phyloP scores from a whole-genome alignment of 2,329 filamentous ascomycete species.

The Pseudocercospora musae region DNA sequence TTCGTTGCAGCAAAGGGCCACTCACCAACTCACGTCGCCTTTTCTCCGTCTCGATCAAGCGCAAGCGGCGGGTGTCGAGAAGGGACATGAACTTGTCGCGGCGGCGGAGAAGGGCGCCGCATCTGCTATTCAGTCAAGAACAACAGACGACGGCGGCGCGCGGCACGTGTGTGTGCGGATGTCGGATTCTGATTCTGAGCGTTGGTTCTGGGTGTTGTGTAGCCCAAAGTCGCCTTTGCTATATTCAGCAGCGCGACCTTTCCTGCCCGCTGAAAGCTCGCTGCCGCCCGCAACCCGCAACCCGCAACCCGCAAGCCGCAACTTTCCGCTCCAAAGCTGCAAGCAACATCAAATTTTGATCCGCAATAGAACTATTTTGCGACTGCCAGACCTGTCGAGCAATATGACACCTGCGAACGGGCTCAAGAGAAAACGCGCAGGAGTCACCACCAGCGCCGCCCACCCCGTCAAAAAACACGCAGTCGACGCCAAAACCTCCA shows the following conservation, averaged over 20 bases:
- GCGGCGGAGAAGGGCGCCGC: conserved; percentile 40
- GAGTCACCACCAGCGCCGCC: conserved; percentile 5
- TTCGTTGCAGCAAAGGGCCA: conserved; percentile 7
- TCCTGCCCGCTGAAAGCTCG: not conserved
- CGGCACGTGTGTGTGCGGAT: not conserved
- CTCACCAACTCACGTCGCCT: conserved; percentile 7
- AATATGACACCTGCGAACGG: not conserved
- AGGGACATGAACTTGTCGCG: conserved; percentile 48
- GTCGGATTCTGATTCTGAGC: no score
- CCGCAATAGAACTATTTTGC: no score
- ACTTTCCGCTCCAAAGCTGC: no score
- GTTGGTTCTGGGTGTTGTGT: no score
- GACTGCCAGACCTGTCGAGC: no score
- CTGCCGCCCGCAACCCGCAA: not conserved
- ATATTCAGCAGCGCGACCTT: not conserved
- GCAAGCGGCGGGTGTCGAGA: conserved; percentile 45
- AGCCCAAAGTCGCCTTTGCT: not conserved
- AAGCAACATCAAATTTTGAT: not conserved
- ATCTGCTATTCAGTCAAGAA: conserved; percentile 44
- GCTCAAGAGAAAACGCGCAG: conserved; percentile 24
- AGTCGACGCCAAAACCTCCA: not conserved
- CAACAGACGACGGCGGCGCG: conserved; percentile 26
- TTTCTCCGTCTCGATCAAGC: conserved; percentile 25
- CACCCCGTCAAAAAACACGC: conserved; percentile 17
- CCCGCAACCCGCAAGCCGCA: not conserved